phyloP scores from a whole-genome alignment of 1,284 basidiomycete genomes.

The Schizophyllum commune region DNA sequence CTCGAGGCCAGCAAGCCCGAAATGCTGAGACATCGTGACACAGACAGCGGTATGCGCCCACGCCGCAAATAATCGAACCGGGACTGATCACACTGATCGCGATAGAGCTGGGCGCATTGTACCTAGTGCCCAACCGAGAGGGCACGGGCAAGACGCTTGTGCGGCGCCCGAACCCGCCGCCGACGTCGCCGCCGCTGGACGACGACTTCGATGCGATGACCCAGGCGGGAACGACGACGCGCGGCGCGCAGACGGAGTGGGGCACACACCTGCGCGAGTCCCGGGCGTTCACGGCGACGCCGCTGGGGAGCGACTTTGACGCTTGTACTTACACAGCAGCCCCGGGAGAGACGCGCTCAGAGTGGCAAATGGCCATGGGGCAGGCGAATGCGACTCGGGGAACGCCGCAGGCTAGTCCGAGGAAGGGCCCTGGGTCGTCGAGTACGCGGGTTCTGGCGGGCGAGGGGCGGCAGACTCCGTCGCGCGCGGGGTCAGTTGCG shows the following conservation, averaged over 20 bases:
- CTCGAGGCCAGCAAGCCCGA: background rate
- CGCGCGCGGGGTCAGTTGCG: constrained; percentile 6
- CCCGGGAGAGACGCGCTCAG: background rate
- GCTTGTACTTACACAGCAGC: constrained; percentile 10
- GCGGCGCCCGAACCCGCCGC: constrained; percentile 25
- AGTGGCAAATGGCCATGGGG: background rate
- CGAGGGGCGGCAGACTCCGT: constrained; percentile 19
- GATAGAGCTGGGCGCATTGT: constrained; percentile 20
- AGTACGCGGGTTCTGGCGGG: constrained; percentile 10
- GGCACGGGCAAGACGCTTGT: constrained; percentile 11
- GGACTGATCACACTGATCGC: background rate
- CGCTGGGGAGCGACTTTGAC: constrained; percentile 14
- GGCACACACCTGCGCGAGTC: constrained; percentile 9
- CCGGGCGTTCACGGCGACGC: background rate
- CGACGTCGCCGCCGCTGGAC: constrained; percentile 29
- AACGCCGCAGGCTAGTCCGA: constrained; percentile 1
- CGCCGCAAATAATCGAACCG: background rate
- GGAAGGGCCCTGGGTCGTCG: constrained; percentile 8
- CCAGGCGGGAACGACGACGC: constrained; percentile 16
- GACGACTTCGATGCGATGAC: constrained; percentile 36
- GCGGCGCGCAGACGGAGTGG: constrained; percentile 19
- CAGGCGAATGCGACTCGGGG: constrained; percentile 12
- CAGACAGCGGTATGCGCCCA: constrained; percentile 5
- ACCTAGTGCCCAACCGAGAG: constrained; percentile 22
- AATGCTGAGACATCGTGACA: constrained; percentile 2